Evolutionary conservation across 1,284 basidiomycete genomes (phyloP).

Genomic region (Cryptococcus sp.): DNA sequence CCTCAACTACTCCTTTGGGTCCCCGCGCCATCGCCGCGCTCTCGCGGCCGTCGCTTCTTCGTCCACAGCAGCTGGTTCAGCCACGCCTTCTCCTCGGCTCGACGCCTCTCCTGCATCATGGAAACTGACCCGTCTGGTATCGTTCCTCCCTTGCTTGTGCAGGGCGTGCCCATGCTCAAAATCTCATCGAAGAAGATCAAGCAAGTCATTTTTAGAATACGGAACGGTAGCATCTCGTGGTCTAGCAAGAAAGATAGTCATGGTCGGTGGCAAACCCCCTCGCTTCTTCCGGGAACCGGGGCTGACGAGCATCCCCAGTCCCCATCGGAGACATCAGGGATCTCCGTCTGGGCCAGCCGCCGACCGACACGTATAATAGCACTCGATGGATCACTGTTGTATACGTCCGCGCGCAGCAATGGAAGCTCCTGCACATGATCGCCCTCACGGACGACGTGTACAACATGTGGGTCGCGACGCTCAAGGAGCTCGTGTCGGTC

Average conservation of each 20-base stretch:
- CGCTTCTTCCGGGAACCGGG: neutral
- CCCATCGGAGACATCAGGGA: conserved; percentile 89
- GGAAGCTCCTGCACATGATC: conserved; percentile 89
- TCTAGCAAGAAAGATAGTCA: conserved; percentile 71
- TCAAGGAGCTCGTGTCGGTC: conserved; percentile 49
- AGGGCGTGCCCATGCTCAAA: conserved; percentile 69
- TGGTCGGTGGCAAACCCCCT: conserved; percentile 52
- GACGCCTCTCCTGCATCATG: conserved; percentile 7
- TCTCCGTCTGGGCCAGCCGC: conserved; percentile 72
- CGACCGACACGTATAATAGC: conserved; percentile 55
- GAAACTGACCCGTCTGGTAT: conserved; percentile 5
- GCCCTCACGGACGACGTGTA: conserved; percentile 69
- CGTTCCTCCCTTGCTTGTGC: conserved; percentile 14
- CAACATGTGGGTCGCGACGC: conserved; percentile 53
- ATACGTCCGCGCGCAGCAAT: conserved; percentile 59
- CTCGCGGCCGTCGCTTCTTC: conserved; percentile 2
- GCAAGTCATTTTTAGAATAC: conserved; percentile 67
- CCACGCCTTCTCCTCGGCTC: neutral
- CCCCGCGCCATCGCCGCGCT: conserved; percentile 1
- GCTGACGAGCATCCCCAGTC: conserved; percentile 54
- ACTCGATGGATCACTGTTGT: conserved; percentile 54
- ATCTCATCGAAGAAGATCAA: conserved; percentile 81
- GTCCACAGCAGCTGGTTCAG: conserved; percentile 2
- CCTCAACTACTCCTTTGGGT: neutral
- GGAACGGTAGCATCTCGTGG: conserved; percentile 75